Percentiles rank a stretch among this genome's conserved stretches.
Evolutionary conservation across 75 land plant species (phyloP).

Genomic region (Ceratopteris richardii): DNA sequence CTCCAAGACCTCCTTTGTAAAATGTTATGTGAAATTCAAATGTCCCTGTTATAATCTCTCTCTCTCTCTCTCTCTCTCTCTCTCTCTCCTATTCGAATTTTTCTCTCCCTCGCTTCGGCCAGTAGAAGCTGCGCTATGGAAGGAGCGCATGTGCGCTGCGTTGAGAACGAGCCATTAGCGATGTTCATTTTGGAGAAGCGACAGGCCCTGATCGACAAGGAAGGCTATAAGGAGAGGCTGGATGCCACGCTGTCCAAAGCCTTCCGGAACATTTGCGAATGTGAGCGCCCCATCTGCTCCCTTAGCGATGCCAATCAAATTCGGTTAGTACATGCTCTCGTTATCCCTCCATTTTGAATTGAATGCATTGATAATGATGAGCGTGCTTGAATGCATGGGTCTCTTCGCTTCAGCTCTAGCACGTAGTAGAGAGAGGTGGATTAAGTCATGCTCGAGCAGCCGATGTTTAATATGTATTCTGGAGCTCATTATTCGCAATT

Average conservation of each 20-base stretch:
- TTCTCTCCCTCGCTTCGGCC: no score
- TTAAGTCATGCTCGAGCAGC: not conserved
- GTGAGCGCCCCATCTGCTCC: conserved; percentile 37
- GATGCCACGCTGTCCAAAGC: conserved; percentile 53
- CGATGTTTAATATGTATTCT: no score
- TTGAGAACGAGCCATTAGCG: conserved; percentile 56
- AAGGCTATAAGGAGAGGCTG: conserved; percentile 41
- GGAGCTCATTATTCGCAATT: no score
- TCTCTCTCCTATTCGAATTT: no score
- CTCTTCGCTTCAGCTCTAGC: not conserved
- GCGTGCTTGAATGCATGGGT: not conserved
- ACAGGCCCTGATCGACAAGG: conserved; percentile 41
- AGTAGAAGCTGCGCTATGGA: not conserved
- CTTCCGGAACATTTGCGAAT: conserved; percentile 47
- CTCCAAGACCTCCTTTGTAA: no score
- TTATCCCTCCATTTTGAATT: no score
- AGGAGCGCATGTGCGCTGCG: conserved; percentile 19
- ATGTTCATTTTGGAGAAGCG: conserved; percentile 37
- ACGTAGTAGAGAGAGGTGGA: not conserved
- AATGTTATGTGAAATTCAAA: no score
- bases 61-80: no score
- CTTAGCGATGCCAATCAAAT: conserved; percentile 45
- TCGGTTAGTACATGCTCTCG: not conserved
- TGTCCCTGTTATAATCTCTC: no score
- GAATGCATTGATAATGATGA: no score